Evolutionary conservation across 2,329 filamentous ascomycete genomes (phyloP).

Genomic region (Talaromyces sp.): DNA sequence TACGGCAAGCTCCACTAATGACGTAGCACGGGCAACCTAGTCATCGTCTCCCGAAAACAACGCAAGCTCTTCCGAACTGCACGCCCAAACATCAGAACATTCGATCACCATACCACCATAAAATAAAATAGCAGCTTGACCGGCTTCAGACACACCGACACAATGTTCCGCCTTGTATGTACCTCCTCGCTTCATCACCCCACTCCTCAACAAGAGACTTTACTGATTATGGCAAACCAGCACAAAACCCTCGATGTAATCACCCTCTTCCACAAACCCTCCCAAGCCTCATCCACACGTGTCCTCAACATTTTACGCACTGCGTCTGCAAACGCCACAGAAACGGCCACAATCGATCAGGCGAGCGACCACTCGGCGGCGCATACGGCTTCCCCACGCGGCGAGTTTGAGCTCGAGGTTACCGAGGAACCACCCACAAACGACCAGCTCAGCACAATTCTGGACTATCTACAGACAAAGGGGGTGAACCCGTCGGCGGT

Average conservation of each 20-base stretch:
- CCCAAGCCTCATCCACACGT: conserved; percentile 65
- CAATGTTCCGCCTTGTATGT: conserved; percentile 11
- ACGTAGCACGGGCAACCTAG: conserved; percentile 1
- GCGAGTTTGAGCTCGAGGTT: conserved; percentile 81
- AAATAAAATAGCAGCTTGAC: not conserved
- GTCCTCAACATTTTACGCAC: conserved; percentile 76
- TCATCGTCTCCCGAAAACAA: not conserved
- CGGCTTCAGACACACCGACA: not conserved
- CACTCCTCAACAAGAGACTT: not conserved
- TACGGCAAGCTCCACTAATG: not conserved
- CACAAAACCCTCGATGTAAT: conserved; percentile 82
- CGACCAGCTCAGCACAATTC: conserved; percentile 77
- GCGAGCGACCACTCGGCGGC: conserved; percentile 55
- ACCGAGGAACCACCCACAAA: conserved; percentile 74
- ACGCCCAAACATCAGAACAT: not conserved
- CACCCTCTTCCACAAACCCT: conserved; percentile 90
- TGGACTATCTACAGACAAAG: conserved; percentile 66
- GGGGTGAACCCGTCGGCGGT: conserved; percentile 65
- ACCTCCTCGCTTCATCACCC: not conserved
- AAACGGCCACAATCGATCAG: conserved; percentile 69
- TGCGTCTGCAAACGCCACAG: conserved; percentile 63
- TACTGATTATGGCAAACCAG: conserved; percentile 37
- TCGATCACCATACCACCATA: not conserved
- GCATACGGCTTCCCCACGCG: conserved; percentile 39
- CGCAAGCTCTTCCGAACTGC: not conserved